Conservation (phyloP, 192 early-diverging fungal genomes). For the Rhizoclosmatium globosum region DNA sequence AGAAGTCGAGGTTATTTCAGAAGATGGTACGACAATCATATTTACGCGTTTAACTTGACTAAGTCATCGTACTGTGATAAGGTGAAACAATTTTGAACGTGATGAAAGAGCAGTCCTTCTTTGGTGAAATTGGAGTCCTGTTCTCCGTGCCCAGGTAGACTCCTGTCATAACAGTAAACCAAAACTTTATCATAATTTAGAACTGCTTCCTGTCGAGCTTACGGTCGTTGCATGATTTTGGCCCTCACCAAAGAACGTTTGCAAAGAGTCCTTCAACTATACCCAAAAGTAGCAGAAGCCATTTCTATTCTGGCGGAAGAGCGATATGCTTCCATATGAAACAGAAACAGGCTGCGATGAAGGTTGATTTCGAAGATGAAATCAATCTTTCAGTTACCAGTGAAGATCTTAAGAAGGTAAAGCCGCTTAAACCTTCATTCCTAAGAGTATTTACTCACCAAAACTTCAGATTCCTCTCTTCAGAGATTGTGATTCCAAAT, state of each 20-base stretch:
- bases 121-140: slow-evolving; percentile 82
- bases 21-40: slow-evolving; percentile 53
- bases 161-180: neutral
- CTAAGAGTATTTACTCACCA: neutral
- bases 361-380: slow-evolving; percentile 65
- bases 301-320: slow-evolving; percentile 61
- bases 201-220: slow-evolving; percentile 62
- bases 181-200: slow-evolving; percentile 24
- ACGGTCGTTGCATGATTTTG: slow-evolving; percentile 58
- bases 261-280: slow-evolving; percentile 41
- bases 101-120: slow-evolving; percentile 74
- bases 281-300: slow-evolving; percentile 54
- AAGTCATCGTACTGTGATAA: neutral
- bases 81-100: slow-evolving; percentile 59
- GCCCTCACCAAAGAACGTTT: slow-evolving; percentile 61
- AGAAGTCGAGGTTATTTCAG: slow-evolving; percentile 61
- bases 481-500: slow-evolving; percentile 58
- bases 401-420: slow-evolving; percentile 60
- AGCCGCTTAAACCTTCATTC: neutral
- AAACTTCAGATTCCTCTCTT: slow-evolving; percentile 58
- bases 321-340: slow-evolving; percentile 60
- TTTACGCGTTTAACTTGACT: neutral
- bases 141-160: slow-evolving; percentile 69
- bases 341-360: slow-evolving; percentile 49
- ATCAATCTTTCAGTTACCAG: slow-evolving; percentile 59